Conservation (phyloP, 2,329 filamentous ascomycete species). For the Colletotrichum plurivorum region DNA sequence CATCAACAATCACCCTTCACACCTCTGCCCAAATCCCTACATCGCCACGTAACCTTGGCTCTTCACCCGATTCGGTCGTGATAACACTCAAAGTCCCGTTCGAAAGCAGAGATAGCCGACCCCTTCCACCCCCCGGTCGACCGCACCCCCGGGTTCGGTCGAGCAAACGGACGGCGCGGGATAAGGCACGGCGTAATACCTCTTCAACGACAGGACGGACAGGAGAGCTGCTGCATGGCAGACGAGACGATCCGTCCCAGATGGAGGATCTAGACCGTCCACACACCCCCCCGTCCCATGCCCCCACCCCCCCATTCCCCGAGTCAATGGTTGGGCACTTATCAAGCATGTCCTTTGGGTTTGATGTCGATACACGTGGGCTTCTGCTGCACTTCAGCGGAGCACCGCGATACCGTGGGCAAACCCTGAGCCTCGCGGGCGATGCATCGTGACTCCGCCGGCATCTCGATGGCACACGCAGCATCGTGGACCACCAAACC, state of each 20-base stretch:
- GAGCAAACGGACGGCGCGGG: neutral
- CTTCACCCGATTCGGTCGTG: conserved; percentile 27
- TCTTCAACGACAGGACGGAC: too few relatives aligned
- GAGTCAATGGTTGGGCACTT: conserved; percentile 14
- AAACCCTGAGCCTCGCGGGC: too few relatives aligned
- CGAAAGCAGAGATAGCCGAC: conserved; percentile 18
- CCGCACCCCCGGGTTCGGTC: conserved; percentile 15
- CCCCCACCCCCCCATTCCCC: too few relatives aligned
- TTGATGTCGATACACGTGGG: neutral
- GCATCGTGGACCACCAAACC: conserved; percentile 3
- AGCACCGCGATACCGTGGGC: too few relatives aligned
- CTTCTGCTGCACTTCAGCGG: too few relatives aligned
- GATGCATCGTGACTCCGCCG: too few relatives aligned
- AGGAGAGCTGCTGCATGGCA: too few relatives aligned
- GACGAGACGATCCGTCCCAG: conserved; percentile 6
- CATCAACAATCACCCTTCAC: neutral
- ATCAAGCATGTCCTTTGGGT: conserved; percentile 11
- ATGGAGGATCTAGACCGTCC: conserved; percentile 3
- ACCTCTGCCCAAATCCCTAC: conserved; percentile 22
- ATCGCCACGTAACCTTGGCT: conserved; percentile 25
- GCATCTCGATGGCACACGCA: conserved; percentile 8
- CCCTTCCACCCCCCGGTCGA: neutral
- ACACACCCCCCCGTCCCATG: neutral
- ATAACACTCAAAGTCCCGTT: neutral
- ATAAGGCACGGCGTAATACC: too few relatives aligned